These are phyloP conservation scores for Cystobasidium slooffiae DNA, from an alignment of 1,284 basidiomycete genomes.

Conservation along the genomic window DNA sequence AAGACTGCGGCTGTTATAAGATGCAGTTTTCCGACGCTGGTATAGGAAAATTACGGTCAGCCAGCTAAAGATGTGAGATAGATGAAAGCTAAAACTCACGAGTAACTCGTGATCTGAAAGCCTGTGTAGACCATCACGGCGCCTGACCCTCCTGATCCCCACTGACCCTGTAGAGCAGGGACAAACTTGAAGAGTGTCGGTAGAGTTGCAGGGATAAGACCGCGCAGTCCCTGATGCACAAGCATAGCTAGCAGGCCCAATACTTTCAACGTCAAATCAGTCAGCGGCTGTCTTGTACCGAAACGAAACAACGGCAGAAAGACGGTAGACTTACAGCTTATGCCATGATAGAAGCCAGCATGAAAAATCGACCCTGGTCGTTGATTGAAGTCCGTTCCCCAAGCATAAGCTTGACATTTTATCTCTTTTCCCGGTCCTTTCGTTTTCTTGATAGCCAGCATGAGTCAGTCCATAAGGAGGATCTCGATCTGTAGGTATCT, in stretches of 20 bases:
- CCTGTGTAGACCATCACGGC: constrained; percentile 29
- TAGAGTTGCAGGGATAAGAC: constrained; percentile 1
- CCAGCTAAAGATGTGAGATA: neutral
- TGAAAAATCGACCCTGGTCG: constrained; percentile 25
- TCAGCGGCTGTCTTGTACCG: neutral
- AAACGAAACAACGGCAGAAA: neutral
- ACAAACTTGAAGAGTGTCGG: constrained; percentile 25
- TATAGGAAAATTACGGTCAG: neutral
- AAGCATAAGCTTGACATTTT: constrained; percentile 39
- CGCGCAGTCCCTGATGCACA: constrained; percentile 29
- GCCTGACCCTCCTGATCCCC: constrained; percentile 13
- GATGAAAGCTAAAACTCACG: neutral
- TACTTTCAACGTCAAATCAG: constrained; percentile 4
- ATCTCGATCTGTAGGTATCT: neutral
- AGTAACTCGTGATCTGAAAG: constrained; percentile 36
- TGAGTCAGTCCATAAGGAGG: constrained; percentile 24
- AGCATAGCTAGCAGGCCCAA: constrained; percentile 20
- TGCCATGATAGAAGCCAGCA: constrained; percentile 28
- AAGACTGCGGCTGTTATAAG: constrained; percentile 20
- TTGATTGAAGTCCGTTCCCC: constrained; percentile 30
- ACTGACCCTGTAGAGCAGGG: constrained; percentile 16
- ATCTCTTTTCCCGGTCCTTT: neutral
- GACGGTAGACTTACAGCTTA: constrained; percentile 18
- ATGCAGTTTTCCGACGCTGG: constrained; percentile 34
- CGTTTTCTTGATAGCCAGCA: constrained; percentile 1